Evolutionary conservation across 768 basidiomycete species (phyloP).

Genomic region (Amanita inopinata): DNA sequence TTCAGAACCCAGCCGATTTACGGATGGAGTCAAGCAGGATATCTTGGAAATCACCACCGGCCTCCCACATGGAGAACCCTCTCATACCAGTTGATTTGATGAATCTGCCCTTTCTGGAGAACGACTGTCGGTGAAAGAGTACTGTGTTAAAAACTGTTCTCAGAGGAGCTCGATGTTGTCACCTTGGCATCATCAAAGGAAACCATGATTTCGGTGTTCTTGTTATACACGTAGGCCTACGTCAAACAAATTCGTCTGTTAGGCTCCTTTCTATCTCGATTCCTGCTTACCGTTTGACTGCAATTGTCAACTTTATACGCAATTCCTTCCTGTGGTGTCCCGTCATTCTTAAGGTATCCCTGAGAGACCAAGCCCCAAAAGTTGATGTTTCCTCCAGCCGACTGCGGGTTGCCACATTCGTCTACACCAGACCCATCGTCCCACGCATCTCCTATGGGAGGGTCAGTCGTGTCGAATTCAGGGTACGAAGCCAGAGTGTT

Average conservation of each 20-base stretch:
- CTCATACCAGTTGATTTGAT: conserved; percentile 39
- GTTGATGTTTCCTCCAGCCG: conserved; percentile 44
- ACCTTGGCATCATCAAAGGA: conserved; percentile 38
- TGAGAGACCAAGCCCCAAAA: conserved; percentile 56
- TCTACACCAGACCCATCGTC: conserved; percentile 41
- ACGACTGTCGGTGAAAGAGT: conserved; percentile 21
- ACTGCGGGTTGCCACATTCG: conserved; percentile 42
- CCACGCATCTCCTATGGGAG: conserved; percentile 57
- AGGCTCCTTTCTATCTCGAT: not conserved
- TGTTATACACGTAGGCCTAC: conserved; percentile 38
- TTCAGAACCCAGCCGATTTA: conserved; percentile 18
- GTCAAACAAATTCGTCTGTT: not conserved
- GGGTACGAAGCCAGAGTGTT: conserved; percentile 38
- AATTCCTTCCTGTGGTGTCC: conserved; percentile 39
- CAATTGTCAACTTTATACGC: conserved; percentile 50
- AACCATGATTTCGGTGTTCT: conserved; percentile 33
- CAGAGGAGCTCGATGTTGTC: too few relatives aligned
- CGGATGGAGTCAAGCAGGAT: conserved; percentile 36
- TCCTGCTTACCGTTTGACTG: conserved; percentile 55
- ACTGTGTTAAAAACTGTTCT: not conserved
- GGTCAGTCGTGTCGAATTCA: conserved; percentile 37
- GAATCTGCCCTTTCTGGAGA: conserved; percentile 46
- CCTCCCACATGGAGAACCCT: conserved; percentile 69
- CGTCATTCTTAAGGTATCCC: conserved; percentile 44
- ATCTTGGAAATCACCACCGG: conserved; percentile 51